These are phyloP conservation scores for Arthrobotrys conoides DNA, from an alignment of 2,329 filamentous ascomycete species.

Conservation along the genomic window DNA sequence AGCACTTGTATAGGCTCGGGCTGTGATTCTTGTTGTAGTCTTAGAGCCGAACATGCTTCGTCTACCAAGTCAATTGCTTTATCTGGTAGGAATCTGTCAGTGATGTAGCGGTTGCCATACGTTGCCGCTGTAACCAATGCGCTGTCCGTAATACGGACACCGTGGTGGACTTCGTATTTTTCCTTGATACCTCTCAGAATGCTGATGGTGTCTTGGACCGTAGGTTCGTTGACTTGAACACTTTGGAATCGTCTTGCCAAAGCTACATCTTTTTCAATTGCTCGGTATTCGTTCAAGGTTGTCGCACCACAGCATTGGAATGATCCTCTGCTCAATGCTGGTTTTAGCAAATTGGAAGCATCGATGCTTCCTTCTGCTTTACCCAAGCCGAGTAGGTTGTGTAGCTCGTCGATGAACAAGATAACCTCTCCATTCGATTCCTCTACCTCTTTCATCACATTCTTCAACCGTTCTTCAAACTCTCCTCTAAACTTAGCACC, in stretches of 20 bases:
- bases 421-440: conserved; percentile 91
- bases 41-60: conserved; percentile 89
- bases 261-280: conserved; percentile 96
- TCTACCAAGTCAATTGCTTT: conserved; percentile 98
- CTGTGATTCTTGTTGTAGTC: conserved; percentile 95
- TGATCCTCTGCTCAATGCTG: conserved; percentile 90
- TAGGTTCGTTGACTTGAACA: conserved; percentile 91
- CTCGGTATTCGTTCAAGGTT: conserved; percentile 89
- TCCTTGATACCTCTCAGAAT: conserved; percentile 96
- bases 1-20: conserved; percentile 93
- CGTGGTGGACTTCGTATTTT: conserved; percentile 96
- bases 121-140: conserved; percentile 92
- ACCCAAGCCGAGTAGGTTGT: conserved; percentile 89
- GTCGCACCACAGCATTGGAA: conserved; percentile 96
- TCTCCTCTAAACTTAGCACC: conserved; percentile 96
- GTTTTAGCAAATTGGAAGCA: conserved; percentile 93
- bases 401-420: conserved; percentile 93
- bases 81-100: conserved; percentile 93
- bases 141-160: conserved; percentile 92
- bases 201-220: conserved; percentile 91
- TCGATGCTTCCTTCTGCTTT: conserved; percentile 98
- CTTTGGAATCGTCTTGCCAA: conserved; percentile 93
- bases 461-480: conserved; percentile 92
- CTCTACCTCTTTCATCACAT: conserved; percentile 90
- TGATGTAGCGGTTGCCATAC: conserved; percentile 95